phyloP scores from a whole-genome alignment of 176 grass and related monocot species.

The Saccharum spontaneum region DNA sequence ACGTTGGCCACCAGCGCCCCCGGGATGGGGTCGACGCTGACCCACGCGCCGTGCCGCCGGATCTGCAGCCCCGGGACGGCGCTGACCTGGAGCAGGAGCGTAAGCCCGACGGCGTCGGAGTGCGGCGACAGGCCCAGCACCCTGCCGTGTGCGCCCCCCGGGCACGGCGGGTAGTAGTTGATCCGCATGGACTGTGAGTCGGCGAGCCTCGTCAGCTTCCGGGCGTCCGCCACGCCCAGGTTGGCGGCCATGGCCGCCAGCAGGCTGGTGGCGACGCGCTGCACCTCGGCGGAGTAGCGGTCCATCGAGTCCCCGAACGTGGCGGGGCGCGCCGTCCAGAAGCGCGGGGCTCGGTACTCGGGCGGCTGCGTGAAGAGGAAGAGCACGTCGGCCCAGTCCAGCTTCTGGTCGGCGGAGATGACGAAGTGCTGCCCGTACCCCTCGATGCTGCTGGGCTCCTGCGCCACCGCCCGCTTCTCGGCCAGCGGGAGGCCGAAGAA shows the following conservation, averaged over 20 bases:
- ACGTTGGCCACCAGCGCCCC: constrained; percentile 59
- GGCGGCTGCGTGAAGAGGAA: constrained; percentile 44
- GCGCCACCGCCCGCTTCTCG: constrained; percentile 28
- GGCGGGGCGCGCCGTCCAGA: constrained; percentile 36
- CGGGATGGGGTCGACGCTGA: constrained; percentile 41
- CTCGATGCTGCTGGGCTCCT: constrained; percentile 39
- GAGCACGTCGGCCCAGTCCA: constrained; percentile 60
- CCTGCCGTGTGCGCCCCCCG: constrained; percentile 31
- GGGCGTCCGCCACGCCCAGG: constrained; percentile 1
- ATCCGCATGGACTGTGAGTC: constrained; percentile 32
- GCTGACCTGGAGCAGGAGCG: constrained; percentile 59
- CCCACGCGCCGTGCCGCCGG: constrained; percentile 26
- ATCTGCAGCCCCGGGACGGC: constrained; percentile 50
- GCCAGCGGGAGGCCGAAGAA: constrained; percentile 49
- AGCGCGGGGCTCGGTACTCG: constrained; percentile 30
- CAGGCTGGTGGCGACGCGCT: constrained; percentile 34
- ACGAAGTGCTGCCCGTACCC: constrained; percentile 64
- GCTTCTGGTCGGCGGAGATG: constrained; percentile 48
- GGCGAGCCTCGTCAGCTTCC: constrained; percentile 20
- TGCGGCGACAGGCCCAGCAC: constrained; percentile 62
- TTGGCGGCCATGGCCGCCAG: constrained; percentile 43
- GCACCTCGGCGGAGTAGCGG: constrained; percentile 30
- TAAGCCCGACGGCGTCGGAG: constrained; percentile 52
- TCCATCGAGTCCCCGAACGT: constrained; percentile 38
- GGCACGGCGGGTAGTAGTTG: constrained; percentile 69